phyloP scores from a whole-genome alignment of 495 filamentous ascomycete species.

The Rostrohypoxylon terebratum region DNA sequence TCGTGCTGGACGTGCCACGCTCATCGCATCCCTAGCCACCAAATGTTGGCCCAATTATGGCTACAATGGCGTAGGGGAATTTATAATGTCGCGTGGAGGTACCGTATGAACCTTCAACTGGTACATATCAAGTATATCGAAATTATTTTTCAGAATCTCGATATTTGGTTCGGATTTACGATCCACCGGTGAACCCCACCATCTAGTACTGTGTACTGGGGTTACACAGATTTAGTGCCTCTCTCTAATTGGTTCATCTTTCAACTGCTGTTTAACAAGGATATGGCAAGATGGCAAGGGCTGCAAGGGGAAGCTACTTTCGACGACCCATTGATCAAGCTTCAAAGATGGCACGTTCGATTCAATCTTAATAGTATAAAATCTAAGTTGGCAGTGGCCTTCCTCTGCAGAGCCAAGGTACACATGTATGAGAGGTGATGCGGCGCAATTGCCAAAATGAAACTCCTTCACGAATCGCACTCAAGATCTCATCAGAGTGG shows the following conservation, averaged over 20 bases:
- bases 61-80: conserved; percentile 28
- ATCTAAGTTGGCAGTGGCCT: neutral
- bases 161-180: conserved; percentile 28
- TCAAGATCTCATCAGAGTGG: conserved; percentile 24
- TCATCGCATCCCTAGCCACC: conserved; percentile 48
- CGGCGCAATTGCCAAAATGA: conserved; percentile 5
- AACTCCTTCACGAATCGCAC: conserved; percentile 29
- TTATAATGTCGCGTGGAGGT: conserved; percentile 16
- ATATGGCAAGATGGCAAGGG: neutral
- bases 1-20: conserved; percentile 48
- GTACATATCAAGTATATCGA: conserved; percentile 46
- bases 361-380: neutral
- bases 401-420: neutral
- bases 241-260: conserved; percentile 12
- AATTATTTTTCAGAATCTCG: conserved; percentile 39
- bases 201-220: neutral
- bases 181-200: conserved; percentile 22
- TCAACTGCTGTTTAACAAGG: neutral
- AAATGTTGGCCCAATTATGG: conserved; percentile 32
- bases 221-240: neutral
- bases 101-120: conserved; percentile 42
- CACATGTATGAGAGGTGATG: conserved; percentile 1
- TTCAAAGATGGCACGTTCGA: conserved; percentile 7
- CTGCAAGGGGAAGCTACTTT: neutral
- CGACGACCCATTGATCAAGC: neutral